Base-by-base conservation (phyloP, 1,139 yeast species). In the Yamadazyma mexicana region DNA sequence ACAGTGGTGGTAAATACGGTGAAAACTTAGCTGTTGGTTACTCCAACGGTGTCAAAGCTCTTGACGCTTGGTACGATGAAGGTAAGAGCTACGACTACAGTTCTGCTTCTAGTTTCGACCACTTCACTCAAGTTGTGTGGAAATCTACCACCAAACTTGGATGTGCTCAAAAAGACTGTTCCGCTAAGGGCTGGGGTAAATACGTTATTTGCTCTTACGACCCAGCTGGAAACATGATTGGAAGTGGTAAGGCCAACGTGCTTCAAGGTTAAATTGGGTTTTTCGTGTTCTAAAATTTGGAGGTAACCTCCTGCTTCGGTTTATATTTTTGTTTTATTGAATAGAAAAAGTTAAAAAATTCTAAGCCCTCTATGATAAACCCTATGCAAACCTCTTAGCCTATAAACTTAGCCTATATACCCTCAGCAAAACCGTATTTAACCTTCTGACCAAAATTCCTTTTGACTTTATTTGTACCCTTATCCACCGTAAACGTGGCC, bases 41-140 rank as follows among this genome's bases (percentile, higher is more conserved):
- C 62, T 47, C 72, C 31, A 61, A 71, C 26, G 68, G 62, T 16
- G 64, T 73, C 11, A 81, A 75, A 31, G 85, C 87, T 33, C 79
- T 86, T 42, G 74, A 77, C 33, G 95, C 91, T 40, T 88, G 96
- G 97, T 88, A 87, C 72, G 64, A 73, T 48, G 96, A 87, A 68
- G 82, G 81, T 49, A 44, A 55, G 4, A 47, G 60, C 38, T 87
- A 86, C 69, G 69, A 80, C 65, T 84, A 66, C 63, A 45, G 57
- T 10, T 31, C 57, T 5, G 62, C 66, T 17, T 49, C 54, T 38
- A 44, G 56, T 17, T 65, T 58, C 40, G 82, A 87, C 49, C 96
- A 87, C 64, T 87, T 87, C 72, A 87, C 95, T 32, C 95, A 87
- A 64, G 76, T 87, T 47, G 81, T 87, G 39, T 87, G 96, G 96